These are phyloP conservation scores for Ganoderma leucocontextum DNA, from an alignment of 1,284 basidiomycete species.

Conservation along the genomic window DNA sequence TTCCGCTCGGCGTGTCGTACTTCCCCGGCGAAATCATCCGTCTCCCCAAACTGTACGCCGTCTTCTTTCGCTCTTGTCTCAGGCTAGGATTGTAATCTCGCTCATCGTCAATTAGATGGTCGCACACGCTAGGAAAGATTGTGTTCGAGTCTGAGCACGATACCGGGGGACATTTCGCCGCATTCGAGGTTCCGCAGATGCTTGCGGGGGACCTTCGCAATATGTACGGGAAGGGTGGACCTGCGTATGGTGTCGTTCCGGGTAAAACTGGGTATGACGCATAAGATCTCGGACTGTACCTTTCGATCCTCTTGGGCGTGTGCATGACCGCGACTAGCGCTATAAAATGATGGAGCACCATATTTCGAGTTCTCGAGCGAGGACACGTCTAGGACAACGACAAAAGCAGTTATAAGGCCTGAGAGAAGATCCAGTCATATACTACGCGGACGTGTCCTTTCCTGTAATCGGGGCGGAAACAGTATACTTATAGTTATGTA, in stretches of 20 bases:
- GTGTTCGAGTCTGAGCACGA: constrained; percentile 37
- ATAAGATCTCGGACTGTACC: background rate
- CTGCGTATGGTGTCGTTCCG: background rate
- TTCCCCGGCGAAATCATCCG: constrained; percentile 42
- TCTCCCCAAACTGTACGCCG: constrained; percentile 36
- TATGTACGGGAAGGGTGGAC: constrained; percentile 41
- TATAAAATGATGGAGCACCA: too few species aligned
- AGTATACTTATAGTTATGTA: too few species aligned
- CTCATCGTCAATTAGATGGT: constrained; percentile 28
- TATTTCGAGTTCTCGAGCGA: too few species aligned
- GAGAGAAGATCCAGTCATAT: too few species aligned
- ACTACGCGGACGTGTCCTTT: too few species aligned
- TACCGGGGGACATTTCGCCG: constrained; percentile 44
- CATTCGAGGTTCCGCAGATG: constrained; percentile 40
- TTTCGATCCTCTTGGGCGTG: too few species aligned
- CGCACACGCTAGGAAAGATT: constrained; percentile 34
- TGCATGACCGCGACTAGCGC: too few species aligned
- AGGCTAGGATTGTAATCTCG: constrained; percentile 38
- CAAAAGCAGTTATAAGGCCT: too few species aligned
- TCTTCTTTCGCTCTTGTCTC: too few species aligned
- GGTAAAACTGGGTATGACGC: background rate
- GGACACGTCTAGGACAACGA: too few species aligned
- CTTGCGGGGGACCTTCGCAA: constrained; percentile 40
- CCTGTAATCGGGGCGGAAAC: too few species aligned
- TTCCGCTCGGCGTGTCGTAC: constrained; percentile 44